Percentiles rank a stretch among this genome's conserved stretches.
phyloP scores from a whole-genome alignment of 164 flowering plant genomes.

The Liquidambar formosana region DNA sequence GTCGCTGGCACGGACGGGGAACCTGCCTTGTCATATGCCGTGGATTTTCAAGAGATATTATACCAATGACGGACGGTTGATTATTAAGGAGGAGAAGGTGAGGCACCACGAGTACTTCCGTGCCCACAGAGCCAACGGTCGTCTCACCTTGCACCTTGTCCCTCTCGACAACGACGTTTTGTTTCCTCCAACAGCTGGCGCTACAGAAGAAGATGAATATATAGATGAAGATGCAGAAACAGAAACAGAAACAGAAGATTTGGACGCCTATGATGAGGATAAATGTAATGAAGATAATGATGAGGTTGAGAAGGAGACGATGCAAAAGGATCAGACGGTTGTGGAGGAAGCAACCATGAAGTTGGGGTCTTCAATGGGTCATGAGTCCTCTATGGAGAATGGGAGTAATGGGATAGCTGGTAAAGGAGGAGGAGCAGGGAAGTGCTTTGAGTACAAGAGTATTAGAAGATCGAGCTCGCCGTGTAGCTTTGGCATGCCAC shows the following conservation, averaged over 20 bases:
- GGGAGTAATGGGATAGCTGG: not conserved
- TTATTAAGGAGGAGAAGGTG: slow-evolving; percentile 42
- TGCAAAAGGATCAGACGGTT: not conserved
- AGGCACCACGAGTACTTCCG: slow-evolving; percentile 40
- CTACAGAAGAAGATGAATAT: not conserved
- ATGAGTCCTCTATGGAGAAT: not conserved
- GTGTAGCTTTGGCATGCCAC: slow-evolving; percentile 24
- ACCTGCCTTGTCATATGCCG: slow-evolving; percentile 37
- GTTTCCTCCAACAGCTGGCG: not conserved
- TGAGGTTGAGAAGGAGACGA: not conserved
- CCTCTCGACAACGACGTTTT: slow-evolving; percentile 4
- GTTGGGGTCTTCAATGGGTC: too few species aligned
- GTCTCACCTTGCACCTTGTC: slow-evolving; percentile 40
- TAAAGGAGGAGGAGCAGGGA: slow-evolving; percentile 2
- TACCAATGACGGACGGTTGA: slow-evolving; percentile 41
- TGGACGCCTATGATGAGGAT: too few species aligned
- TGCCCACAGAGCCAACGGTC: slow-evolving; percentile 40
- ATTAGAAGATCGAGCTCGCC: slow-evolving; percentile 14
- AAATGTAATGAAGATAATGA: too few species aligned
- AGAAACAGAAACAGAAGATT: too few species aligned
- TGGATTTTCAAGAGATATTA: slow-evolving; percentile 34
- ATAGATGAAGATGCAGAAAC: too few species aligned
- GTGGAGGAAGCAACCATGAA: not conserved
- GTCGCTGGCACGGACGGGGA: slow-evolving; percentile 35
- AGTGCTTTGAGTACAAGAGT: slow-evolving; percentile 7